Evolutionary conservation across 2,329 filamentous ascomycete genomes (phyloP).

Genomic region (Exophiala viscosa): DNA sequence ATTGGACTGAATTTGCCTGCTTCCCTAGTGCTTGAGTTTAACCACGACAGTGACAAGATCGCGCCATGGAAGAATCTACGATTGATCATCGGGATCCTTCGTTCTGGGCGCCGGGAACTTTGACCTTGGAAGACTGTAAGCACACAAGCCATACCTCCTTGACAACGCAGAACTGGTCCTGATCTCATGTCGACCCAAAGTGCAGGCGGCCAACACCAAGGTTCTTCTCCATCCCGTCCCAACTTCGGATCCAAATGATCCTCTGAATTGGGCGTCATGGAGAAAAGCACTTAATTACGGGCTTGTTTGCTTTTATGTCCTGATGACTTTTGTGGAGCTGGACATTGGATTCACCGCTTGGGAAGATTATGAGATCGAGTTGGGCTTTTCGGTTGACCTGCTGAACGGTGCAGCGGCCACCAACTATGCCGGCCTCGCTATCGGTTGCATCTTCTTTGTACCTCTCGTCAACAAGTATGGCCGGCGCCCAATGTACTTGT

Average conservation of each 20-base stretch:
- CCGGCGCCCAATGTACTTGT: slow-evolving; percentile 40
- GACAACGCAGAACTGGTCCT: background rate
- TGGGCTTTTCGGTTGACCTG: slow-evolving; percentile 36
- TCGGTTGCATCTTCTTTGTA: slow-evolving; percentile 41
- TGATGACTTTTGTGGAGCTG: slow-evolving; percentile 30
- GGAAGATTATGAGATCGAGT: slow-evolving; percentile 38
- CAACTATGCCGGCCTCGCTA: slow-evolving; percentile 38
- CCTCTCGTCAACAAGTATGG: slow-evolving; percentile 44
- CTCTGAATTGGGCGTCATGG: slow-evolving; percentile 30
- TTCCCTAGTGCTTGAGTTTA: no score
- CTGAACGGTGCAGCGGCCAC: slow-evolving; percentile 44
- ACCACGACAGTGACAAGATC: no score
- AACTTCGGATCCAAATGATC: slow-evolving; percentile 31
- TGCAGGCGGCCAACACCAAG: background rate
- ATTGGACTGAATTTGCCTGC: no score
- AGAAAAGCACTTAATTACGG: slow-evolving; percentile 30
- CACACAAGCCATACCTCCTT: background rate
- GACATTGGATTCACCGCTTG: slow-evolving; percentile 39
- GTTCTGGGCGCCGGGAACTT: slow-evolving; percentile 4
- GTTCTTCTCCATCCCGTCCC: slow-evolving; percentile 29
- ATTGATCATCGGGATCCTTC: background rate
- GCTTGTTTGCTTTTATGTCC: slow-evolving; percentile 29
- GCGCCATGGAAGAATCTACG: background rate
- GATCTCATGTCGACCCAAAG: background rate
- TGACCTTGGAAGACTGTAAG: slow-evolving; percentile 11